Conservation (phyloP, 2,329 filamentous ascomycete genomes). For the Penicillium sp. region DNA sequence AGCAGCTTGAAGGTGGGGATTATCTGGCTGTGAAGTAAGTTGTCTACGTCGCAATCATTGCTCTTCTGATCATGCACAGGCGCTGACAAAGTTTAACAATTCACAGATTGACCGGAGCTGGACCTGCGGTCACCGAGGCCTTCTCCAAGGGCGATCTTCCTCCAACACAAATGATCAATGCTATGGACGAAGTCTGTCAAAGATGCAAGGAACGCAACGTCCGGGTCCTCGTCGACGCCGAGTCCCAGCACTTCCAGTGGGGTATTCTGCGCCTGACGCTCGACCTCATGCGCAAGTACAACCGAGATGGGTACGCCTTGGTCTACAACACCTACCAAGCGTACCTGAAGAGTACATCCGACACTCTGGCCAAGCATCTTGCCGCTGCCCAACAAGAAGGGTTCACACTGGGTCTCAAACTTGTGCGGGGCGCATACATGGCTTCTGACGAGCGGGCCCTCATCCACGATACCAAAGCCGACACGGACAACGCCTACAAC, state of each 20-base stretch:
- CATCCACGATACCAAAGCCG: conserved; percentile 70
- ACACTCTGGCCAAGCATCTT: conserved; percentile 62
- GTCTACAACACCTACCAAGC: conserved; percentile 82
- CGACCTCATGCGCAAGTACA: conserved; percentile 75
- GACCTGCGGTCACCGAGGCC: conserved; percentile 66
- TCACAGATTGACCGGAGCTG: conserved; percentile 72
- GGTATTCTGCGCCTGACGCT: conserved; percentile 82
- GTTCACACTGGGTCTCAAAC: conserved; percentile 71
- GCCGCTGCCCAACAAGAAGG: conserved; percentile 57
- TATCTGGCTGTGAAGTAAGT: conserved; percentile 64
- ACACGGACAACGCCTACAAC: conserved; percentile 74
- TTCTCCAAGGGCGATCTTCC: conserved; percentile 65
- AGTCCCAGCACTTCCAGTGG: conserved; percentile 75
- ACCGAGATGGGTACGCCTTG: conserved; percentile 64
- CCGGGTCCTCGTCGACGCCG: conserved; percentile 79
- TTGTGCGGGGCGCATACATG: conserved; percentile 75
- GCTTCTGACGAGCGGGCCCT: conserved; percentile 68
- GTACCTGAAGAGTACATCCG: conserved; percentile 67
- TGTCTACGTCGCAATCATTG: neutral
- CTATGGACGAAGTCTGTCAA: conserved; percentile 71
- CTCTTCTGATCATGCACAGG: neutral
- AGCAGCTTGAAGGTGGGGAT: conserved; percentile 51
- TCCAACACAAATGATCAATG: conserved; percentile 63
- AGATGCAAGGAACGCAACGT: conserved; percentile 61
- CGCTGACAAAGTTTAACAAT: neutral